phyloP scores from a whole-genome alignment of 176 grass and related monocot genomes.

The Ananas comosus region DNA sequence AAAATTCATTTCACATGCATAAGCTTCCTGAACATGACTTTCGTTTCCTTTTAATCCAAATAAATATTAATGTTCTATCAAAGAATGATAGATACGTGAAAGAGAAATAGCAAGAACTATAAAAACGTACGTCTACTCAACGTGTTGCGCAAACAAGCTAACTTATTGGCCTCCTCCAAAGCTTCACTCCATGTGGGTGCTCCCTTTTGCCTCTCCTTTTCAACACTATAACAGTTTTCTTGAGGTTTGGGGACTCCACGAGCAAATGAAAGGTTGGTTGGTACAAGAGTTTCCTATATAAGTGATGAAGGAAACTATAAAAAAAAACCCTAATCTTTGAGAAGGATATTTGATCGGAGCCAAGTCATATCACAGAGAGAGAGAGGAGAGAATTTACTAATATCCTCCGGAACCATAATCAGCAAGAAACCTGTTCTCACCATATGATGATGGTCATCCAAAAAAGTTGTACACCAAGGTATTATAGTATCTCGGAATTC shows the following conservation, averaged over 20 bases:
- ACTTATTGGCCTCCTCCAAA: conserved; percentile 38
- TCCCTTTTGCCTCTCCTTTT: conserved; percentile 20
- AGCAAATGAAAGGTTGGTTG: conserved; percentile 26
- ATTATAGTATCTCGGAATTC: not conserved
- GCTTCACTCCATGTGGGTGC: conserved; percentile 30
- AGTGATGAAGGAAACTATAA: not conserved
- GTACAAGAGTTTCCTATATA: conserved; percentile 23
- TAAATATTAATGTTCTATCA: conserved; percentile 7
- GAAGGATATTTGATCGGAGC: not conserved
- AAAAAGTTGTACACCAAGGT: not conserved
- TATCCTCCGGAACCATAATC: not conserved
- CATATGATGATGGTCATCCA: not conserved
- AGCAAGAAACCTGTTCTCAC: not conserved
- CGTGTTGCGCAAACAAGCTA: conserved; percentile 26
- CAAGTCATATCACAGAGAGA: not conserved
- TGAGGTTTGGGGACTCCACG: conserved; percentile 12
- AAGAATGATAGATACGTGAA: conserved; percentile 8
- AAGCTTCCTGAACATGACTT: not conserved
- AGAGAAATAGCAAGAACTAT: conserved; percentile 4
- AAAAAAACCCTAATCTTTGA: not conserved
- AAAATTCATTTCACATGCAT: not conserved
- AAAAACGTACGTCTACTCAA: conserved; percentile 30
- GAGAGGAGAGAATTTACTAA: not conserved
- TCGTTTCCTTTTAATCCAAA: conserved; percentile 1
- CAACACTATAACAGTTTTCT: conserved; percentile 9